Conservation (phyloP, 148 eudicot genomes). For the Cornus florida region DNA sequence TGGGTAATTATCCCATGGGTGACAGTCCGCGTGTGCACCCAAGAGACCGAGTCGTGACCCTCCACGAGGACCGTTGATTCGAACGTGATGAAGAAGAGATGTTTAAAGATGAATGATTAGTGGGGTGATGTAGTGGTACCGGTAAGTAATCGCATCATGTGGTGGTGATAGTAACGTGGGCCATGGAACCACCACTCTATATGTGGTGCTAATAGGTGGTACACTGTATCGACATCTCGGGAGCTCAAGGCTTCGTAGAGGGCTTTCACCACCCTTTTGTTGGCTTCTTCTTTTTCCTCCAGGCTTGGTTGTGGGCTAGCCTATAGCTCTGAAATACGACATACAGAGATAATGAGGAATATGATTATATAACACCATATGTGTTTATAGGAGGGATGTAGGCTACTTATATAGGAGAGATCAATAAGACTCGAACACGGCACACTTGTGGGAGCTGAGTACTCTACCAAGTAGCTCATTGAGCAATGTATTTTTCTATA, state of each 20-base stretch:
- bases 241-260: not conserved
- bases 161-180: not conserved
- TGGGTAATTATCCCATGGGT: not conserved
- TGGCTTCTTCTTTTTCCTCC: not conserved
- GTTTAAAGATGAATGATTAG: not conserved
- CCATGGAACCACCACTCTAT: slow-evolving; percentile 6
- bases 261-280: not conserved
- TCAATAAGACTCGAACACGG: too few relatives aligned
- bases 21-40: not conserved
- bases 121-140: not conserved
- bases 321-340: too few relatives aligned
- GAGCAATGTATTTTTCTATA: too few relatives aligned
- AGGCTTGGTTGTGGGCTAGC: not conserved
- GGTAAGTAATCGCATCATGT: not conserved
- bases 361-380: too few relatives aligned
- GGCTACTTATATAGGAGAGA: too few relatives aligned
- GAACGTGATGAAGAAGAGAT: not conserved
- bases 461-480: too few relatives aligned
- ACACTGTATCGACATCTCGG: not conserved
- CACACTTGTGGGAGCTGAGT: too few relatives aligned
- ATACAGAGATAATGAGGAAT: too few relatives aligned
- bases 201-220: not conserved
- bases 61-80: not conserved
- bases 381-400: too few relatives aligned
- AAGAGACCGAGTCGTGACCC: not conserved